Conservation (phyloP, 2,329 filamentous ascomycete genomes). For the Neospermospora avenae region DNA sequence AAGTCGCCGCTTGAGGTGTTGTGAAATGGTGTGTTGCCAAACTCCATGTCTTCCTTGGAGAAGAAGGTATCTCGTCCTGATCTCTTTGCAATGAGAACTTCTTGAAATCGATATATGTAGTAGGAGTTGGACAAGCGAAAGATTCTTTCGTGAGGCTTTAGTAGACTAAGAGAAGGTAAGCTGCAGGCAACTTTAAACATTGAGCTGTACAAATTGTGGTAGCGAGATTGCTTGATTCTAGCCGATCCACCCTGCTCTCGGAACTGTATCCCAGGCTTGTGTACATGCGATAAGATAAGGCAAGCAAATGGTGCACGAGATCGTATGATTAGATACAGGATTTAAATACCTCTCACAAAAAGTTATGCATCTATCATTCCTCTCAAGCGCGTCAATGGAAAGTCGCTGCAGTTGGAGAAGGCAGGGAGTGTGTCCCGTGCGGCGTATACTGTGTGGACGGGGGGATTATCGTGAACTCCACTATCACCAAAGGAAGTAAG, state of each 20-base stretch:
- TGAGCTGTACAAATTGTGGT: not conserved
- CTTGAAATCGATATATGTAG: not conserved
- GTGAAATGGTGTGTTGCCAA: not conserved
- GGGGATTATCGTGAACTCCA: constrained; percentile 8
- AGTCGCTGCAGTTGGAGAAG: not conserved
- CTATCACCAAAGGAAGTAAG: constrained; percentile 7
- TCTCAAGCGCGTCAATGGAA: not conserved
- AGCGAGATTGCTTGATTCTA: constrained; percentile 6
- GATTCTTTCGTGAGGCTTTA: not conserved
- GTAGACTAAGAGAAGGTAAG: not conserved
- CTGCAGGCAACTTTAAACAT: not conserved
- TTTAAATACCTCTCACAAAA: not conserved
- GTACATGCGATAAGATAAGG: not conserved
- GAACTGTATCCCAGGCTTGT: not conserved
- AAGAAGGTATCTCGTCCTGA: not conserved
- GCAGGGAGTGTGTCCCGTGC: not conserved
- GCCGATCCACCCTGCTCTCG: not conserved
- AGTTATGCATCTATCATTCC: not conserved
- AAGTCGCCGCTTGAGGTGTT: not conserved
- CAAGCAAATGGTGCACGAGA: not conserved
- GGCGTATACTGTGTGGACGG: not conserved
- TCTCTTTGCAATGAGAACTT: not conserved
- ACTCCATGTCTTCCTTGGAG: not conserved
- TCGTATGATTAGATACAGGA: not conserved
- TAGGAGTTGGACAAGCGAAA: not conserved